These are phyloP conservation scores for Suillus luteus DNA, from an alignment of 768 basidiomycete species.

Conservation along the genomic window DNA sequence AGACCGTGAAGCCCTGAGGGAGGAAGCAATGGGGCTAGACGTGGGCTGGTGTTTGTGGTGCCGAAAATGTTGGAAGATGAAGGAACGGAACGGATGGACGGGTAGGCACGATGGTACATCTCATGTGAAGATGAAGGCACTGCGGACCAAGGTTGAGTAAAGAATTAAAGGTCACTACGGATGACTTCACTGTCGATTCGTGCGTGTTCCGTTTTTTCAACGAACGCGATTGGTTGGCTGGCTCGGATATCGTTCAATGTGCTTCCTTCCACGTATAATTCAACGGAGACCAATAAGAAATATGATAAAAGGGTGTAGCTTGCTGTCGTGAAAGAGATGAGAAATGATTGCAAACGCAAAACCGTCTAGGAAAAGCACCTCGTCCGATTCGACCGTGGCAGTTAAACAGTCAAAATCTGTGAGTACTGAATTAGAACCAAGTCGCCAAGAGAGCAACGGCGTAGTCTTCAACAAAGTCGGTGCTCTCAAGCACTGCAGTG, in stretches of 20 bases:
- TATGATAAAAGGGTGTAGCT: conserved; percentile 5
- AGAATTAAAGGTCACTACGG: conserved; percentile 13
- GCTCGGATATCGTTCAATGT: conserved; percentile 3
- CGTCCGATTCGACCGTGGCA: conserved; percentile 14
- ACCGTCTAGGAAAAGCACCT: conserved; percentile 11
- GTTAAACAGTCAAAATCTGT: conserved; percentile 7
- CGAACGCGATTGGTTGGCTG: conserved; percentile 1
- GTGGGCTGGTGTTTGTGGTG: conserved; percentile 35
- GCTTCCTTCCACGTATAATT: neutral
- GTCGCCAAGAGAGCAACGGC: conserved; percentile 7
- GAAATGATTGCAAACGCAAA: conserved; percentile 9
- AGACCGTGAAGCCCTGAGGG: conserved; percentile 44
- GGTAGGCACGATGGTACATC: conserved; percentile 65
- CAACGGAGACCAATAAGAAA: neutral
- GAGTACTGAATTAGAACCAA: conserved; percentile 12
- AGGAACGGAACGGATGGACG: conserved; percentile 57
- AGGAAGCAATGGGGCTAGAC: conserved; percentile 54
- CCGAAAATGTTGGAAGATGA: conserved; percentile 35
- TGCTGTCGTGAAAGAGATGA: conserved; percentile 11
- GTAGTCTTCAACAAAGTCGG: neutral
- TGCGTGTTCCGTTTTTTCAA: conserved; percentile 10
- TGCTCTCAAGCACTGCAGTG: conserved; percentile 7
- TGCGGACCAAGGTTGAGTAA: conserved; percentile 23
- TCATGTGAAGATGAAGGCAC: conserved; percentile 42
- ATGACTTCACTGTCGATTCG: conserved; percentile 24